Evolutionary conservation across 2,329 filamentous ascomycete genomes (phyloP), one percentile per base, ranked within the genome.

Genomic region (Phialocephala subalpina): DNA sequence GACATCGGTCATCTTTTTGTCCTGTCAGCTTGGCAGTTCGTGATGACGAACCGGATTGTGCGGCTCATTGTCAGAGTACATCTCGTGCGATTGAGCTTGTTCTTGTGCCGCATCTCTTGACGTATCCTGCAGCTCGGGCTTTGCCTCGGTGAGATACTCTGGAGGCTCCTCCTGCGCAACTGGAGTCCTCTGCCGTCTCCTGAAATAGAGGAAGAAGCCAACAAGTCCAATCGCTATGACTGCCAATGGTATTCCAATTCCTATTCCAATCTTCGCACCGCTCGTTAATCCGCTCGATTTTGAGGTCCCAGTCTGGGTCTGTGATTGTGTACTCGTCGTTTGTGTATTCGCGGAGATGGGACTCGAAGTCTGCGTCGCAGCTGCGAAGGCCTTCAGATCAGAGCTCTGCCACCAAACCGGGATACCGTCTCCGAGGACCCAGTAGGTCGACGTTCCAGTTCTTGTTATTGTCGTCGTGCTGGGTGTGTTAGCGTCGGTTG

Each of bases 251-350:
- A 62, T 59, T 2, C 64, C 58, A 16, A 66, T 45, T 42, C 38
- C 38, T 18, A 59, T 49, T 2, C 63, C 63, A 29, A 65, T 65
- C 55, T 65, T 65, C 9, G 63, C 58, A 18, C 63, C 58, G 3
- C 22, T 58, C 3, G 53, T 33, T 6, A 35, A 18, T 3, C 14
- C 25, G 16, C 9, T 12, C 4, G 38, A 14, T 42, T 14, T 16
- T 42, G 38, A n/a, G 18, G 38, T 42, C 14, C 4, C 12, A 42
- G 38, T 42, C 38, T 3, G 4, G 4, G 38, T 16, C 4, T 42
- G 38, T 14, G 38, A 42, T 3, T 42, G 38, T 42, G 38, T 42
- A 14, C 5, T n/a, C 18, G 38, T 42, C 14, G 38, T 16, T n/a
- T 42, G 38, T 12, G 38, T 42, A 16, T 14, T 14, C 14, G 38